phyloP scores from a whole-genome alignment of 768 basidiomycete species.

The Pulveroboletus ravenelii region DNA sequence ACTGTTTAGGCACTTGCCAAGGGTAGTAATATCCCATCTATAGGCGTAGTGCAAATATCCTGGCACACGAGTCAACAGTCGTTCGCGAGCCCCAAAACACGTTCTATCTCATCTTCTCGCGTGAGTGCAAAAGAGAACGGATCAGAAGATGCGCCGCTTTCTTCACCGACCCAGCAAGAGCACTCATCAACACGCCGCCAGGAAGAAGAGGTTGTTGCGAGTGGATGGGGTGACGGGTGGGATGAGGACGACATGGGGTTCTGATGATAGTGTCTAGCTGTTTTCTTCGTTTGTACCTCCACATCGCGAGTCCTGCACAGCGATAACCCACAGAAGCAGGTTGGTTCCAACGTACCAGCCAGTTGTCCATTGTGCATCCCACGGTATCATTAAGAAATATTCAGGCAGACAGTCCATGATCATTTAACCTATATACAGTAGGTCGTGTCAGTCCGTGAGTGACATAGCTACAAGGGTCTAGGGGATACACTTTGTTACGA shows the following conservation, averaged over 20 bases:
- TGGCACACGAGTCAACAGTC: conserved; percentile 50
- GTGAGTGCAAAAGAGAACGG: conserved; percentile 16
- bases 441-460: conserved; percentile 5
- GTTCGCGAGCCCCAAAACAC: conserved; percentile 16
- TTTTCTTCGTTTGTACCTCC: conserved; percentile 14
- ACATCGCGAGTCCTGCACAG: conserved; percentile 10
- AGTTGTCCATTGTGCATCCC: background rate
- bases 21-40: conserved; percentile 58
- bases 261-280: conserved; percentile 19
- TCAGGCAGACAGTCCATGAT: background rate
- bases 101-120: conserved; percentile 20
- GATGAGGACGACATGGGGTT: conserved; percentile 77
- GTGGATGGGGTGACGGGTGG: conserved; percentile 64
- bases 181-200: conserved; percentile 33
- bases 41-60: conserved; percentile 60
- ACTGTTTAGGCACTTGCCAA: conserved; percentile 61
- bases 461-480: conserved; percentile 5
- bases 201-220: conserved; percentile 61
- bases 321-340: conserved; percentile 7
- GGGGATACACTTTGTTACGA: background rate
- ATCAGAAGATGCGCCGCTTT: conserved; percentile 24
- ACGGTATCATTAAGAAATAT: background rate
- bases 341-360: conserved; percentile 10
- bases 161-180: conserved; percentile 10
- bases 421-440: conserved; percentile 1